Conservation (phyloP, 805 yeast genomes). For the Starmera caribaea region DNA sequence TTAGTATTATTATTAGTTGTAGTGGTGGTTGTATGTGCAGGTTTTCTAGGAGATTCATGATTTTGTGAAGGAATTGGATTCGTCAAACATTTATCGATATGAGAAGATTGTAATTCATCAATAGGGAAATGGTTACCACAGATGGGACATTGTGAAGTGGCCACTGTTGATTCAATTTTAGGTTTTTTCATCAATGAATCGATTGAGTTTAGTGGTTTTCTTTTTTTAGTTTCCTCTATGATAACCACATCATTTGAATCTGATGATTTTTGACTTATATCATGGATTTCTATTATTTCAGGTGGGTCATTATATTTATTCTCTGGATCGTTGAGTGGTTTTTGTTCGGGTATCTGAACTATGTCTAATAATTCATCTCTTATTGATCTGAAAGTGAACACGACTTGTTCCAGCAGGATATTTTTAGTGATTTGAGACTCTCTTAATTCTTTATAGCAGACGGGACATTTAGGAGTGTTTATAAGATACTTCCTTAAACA, state of each 20-base stretch:
- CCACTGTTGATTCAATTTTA: slow-evolving; percentile 7
- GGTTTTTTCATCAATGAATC: slow-evolving; percentile 11
- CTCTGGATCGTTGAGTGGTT: background rate
- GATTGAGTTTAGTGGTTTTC: slow-evolving; percentile 7
- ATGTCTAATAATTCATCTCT: slow-evolving; percentile 29
- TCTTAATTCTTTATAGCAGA: slow-evolving; percentile 61
- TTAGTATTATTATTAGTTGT: slow-evolving; percentile 19
- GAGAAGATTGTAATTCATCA: slow-evolving; percentile 40
- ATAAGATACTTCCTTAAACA: slow-evolving; percentile 70
- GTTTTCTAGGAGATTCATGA: slow-evolving; percentile 1
- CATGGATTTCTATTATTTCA: slow-evolving; percentile 11
- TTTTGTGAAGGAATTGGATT: slow-evolving; percentile 12
- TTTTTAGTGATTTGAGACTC: slow-evolving; percentile 64
- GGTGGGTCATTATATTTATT: slow-evolving; percentile 1
- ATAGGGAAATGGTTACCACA: slow-evolving; percentile 45
- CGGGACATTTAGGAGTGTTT: slow-evolving; percentile 59
- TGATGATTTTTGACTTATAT: slow-evolving; percentile 10
- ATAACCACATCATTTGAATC: slow-evolving; percentile 22
- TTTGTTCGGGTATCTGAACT: slow-evolving; percentile 4
- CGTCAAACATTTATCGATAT: slow-evolving; percentile 48
- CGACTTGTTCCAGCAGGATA: slow-evolving; percentile 62
- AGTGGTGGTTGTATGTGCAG: slow-evolving; percentile 18
- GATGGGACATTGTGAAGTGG: slow-evolving; percentile 51
- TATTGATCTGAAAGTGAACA: slow-evolving; percentile 37
- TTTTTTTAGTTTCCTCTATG: slow-evolving; percentile 17